Evolutionary conservation across 805 yeast species (phyloP).

Genomic region (Priceomyces carsonii): DNA sequence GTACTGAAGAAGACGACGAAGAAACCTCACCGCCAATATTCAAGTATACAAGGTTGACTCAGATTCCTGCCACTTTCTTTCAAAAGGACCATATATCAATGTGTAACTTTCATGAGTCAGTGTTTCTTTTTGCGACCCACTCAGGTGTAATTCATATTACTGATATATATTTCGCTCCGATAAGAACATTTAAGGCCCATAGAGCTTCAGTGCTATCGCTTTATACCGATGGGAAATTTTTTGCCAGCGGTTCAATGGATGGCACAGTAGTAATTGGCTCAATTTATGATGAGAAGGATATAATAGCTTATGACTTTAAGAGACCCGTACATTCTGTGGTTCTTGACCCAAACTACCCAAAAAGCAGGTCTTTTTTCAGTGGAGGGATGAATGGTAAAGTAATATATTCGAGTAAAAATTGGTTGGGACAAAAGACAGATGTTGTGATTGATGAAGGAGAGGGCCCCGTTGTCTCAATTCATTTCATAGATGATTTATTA

Average conservation of each 20-base stretch:
- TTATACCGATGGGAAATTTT: slow-evolving; percentile 67
- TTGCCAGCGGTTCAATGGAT: slow-evolving; percentile 91
- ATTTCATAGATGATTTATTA: slow-evolving; percentile 61
- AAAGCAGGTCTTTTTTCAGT: slow-evolving; percentile 66
- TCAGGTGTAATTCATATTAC: slow-evolving; percentile 78
- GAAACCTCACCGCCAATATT: slow-evolving; percentile 69
- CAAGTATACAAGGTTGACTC: slow-evolving; percentile 69
- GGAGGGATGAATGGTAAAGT: slow-evolving; percentile 93
- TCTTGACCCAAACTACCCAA: slow-evolving; percentile 66
- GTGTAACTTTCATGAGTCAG: slow-evolving; percentile 55
- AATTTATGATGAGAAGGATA: slow-evolving; percentile 58
- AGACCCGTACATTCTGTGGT: slow-evolving; percentile 89
- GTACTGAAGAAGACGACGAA: slow-evolving; percentile 28
- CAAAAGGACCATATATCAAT: slow-evolving; percentile 77
- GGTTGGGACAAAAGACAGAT: slow-evolving; percentile 86
- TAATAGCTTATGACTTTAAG: slow-evolving; percentile 76
- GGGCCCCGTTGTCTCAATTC: slow-evolving; percentile 73
- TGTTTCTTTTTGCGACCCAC: slow-evolving; percentile 85
- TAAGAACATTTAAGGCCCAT: slow-evolving; percentile 81
- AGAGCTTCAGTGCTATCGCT: slow-evolving; percentile 78
- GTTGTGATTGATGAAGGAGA: slow-evolving; percentile 55
- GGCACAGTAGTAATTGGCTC: slow-evolving; percentile 89
- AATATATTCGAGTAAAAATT: slow-evolving; percentile 68
- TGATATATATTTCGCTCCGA: slow-evolving; percentile 53
- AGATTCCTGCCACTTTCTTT: slow-evolving; percentile 72